Evolutionary conservation across 306 rosid genomes (phyloP).

Genomic region (Lithocarpus polystachyus): DNA sequence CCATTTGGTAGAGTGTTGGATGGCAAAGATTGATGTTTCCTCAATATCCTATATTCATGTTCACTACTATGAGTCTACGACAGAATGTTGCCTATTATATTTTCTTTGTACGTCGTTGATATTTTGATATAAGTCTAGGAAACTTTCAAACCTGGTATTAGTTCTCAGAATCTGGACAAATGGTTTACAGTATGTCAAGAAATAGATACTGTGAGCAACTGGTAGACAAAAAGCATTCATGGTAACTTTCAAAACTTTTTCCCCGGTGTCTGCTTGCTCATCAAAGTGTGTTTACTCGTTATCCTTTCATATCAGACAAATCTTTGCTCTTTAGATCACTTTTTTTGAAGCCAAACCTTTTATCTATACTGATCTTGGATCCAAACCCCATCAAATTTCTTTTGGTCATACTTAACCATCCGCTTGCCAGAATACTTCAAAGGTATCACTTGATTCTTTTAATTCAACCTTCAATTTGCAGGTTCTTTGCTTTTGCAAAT

Average conservation of each 20-base stretch:
- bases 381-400: conserved; percentile 2
- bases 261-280: background rate
- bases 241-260: conserved; percentile 34
- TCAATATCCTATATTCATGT: no score
- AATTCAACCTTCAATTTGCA: conserved; percentile 9
- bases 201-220: conserved; percentile 81
- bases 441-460: no score
- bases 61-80: no score
- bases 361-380: background rate
- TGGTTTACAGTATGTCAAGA: conserved; percentile 87
- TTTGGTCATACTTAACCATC: conserved; percentile 7
- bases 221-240: conserved; percentile 90
- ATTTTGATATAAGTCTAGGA: conserved; percentile 44
- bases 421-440: background rate
- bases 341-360: background rate
- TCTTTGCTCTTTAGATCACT: background rate
- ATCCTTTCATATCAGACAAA: conserved; percentile 8
- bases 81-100: conserved; percentile 7
- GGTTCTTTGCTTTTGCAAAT: conserved; percentile 48
- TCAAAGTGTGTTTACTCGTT: background rate
- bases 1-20: no score
- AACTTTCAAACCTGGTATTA: conserved; percentile 83
- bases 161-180: conserved; percentile 74
- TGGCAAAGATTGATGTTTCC: no score
- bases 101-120: conserved; percentile 8